Evolutionary conservation across 2,329 filamentous ascomycete genomes (phyloP), one percentile per base, ranked within the genome.

Genomic region (Coniochaeta hoffmannii): DNA sequence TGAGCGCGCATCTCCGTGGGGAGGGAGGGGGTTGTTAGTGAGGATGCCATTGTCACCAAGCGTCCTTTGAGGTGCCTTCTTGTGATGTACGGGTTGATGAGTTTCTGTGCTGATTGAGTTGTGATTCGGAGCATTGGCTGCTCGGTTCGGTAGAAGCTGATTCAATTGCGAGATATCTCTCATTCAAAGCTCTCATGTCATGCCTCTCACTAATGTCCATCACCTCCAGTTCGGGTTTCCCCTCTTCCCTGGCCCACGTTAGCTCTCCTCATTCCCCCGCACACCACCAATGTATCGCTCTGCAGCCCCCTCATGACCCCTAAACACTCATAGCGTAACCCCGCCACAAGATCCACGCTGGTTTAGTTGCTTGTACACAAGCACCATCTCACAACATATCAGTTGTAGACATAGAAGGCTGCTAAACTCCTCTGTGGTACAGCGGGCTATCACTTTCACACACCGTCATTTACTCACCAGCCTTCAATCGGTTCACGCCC

Each of bases 1-100:
- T 76, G 73, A 19, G 69, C 72, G 60, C 62, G 69, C 72, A 74
- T 75, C 15, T 38, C 50, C 6, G 31, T 4, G 11, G 64, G 63
- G 49, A 64, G 46, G 11, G 3, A 1, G 36, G 17, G 3, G 36
- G 17, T 24, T 41, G 19, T 24, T 8, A 19, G 8, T 41, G 36
- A 32, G 30, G 30, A 6, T 9, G 36, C 12, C 36, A 41, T 41
- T 5, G 19, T 41, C n/a, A n/a, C n/a, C n/a, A n/a, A n/a, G n/a
- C n/a, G n/a, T n/a, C n/a, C n/a, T n/a, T n/a, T n/a, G n/a, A n/a
- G n/a, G n/a, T n/a, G n/a, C n/a, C n/a, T n/a, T n/a, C n/a, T n/a
- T n/a, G n/a, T 17, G 15, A 36, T 36, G 34, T 36, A 2, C 17
- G 34, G 5, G 5, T n/a, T 34, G 15, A n/a, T 36, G 4, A 2